Conservation (phyloP, 2,329 filamentous ascomycete species). For the Alternaria consortialis region DNA sequence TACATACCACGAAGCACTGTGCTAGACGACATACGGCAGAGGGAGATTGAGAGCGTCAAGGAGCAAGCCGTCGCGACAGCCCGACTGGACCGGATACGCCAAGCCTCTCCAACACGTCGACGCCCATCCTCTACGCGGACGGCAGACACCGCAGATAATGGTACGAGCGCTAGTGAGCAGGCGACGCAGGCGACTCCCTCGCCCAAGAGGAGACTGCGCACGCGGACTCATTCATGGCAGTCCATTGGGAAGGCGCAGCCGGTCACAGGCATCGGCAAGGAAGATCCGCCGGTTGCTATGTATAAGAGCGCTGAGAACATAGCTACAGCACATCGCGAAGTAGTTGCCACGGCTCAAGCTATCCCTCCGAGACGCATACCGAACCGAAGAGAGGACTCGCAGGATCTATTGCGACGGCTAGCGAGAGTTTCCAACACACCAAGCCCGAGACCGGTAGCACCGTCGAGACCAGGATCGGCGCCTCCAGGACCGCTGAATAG, state of each 20-base stretch:
- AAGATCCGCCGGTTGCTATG: constrained; percentile 46
- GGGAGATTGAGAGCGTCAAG: constrained; percentile 53
- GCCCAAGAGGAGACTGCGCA: constrained; percentile 28
- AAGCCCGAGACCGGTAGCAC: constrained; percentile 48
- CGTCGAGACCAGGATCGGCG: constrained; percentile 34
- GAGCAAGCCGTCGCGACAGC: constrained; percentile 45
- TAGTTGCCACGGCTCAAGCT: constrained; percentile 33
- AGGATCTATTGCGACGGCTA: constrained; percentile 57
- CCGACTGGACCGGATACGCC: constrained; percentile 38
- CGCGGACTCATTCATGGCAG: constrained; percentile 42
- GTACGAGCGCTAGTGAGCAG: constrained; percentile 16
- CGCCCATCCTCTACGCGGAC: constrained; percentile 25
- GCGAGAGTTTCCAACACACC: constrained; percentile 59
- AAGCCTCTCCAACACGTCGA: constrained; percentile 40
- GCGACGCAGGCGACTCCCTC: constrained; percentile 9
- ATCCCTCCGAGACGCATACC: constrained; percentile 35
- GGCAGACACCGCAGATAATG: constrained; percentile 3
- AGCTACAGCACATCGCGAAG: constrained; percentile 39
- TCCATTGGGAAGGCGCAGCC: constrained; percentile 40
- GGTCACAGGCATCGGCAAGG: constrained; percentile 34
- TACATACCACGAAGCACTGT: constrained; percentile 52
- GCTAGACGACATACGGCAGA: constrained; percentile 55
- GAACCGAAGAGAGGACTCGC: constrained; percentile 55
- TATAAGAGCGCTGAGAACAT: constrained; percentile 48
- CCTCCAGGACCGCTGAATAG: constrained; percentile 23